Percentiles rank a stretch among this genome's conserved stretches.
phyloP scores from a whole-genome alignment of 2,329 filamentous ascomycete genomes.

The Metarhizium album region DNA sequence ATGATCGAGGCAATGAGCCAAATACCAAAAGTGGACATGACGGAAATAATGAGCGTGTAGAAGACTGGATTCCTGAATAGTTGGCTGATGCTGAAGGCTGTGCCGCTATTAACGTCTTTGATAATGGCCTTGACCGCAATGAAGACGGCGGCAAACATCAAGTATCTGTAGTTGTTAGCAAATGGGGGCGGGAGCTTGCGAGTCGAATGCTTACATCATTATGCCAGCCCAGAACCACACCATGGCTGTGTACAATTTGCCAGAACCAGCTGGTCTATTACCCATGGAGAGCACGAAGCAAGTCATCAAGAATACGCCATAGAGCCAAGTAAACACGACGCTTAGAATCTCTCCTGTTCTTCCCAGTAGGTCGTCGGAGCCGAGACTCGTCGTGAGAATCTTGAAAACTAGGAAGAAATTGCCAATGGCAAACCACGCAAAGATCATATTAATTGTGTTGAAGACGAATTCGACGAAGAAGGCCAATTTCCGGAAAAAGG shows the following conservation, averaged over 20 bases:
- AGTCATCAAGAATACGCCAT: conserved; percentile 80
- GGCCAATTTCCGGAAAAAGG: conserved; percentile 73
- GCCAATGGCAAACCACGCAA: conserved; percentile 95
- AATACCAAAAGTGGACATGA: conserved; percentile 84
- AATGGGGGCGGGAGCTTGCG: not conserved
- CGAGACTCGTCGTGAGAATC: conserved; percentile 82
- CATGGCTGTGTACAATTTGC: conserved; percentile 90
- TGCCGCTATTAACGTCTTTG: conserved; percentile 47
- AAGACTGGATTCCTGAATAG: conserved; percentile 85
- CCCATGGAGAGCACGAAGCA: conserved; percentile 93
- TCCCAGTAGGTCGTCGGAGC: conserved; percentile 57
- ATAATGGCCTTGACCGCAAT: conserved; percentile 85
- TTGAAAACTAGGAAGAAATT: conserved; percentile 99
- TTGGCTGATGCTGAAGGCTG: conserved; percentile 56
- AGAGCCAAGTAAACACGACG: conserved; percentile 91
- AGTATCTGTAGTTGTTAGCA: conserved; percentile 43
- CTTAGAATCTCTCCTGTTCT: conserved; percentile 69
- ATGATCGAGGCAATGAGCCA: conserved; percentile 86
- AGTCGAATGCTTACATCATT: conserved; percentile 63
- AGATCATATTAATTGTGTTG: conserved; percentile 93
- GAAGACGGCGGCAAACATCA: conserved; percentile 90
- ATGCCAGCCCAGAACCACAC: conserved; percentile 97
- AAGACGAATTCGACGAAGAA: conserved; percentile 90
- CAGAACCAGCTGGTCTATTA: conserved; percentile 88
- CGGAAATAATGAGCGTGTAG: conserved; percentile 85